A percentile compares a stretch with the other conserved stretches of the same genome.
Evolutionary conservation across 2,329 filamentous ascomycete species (phyloP).

Genomic region (Venturia nashicola): DNA sequence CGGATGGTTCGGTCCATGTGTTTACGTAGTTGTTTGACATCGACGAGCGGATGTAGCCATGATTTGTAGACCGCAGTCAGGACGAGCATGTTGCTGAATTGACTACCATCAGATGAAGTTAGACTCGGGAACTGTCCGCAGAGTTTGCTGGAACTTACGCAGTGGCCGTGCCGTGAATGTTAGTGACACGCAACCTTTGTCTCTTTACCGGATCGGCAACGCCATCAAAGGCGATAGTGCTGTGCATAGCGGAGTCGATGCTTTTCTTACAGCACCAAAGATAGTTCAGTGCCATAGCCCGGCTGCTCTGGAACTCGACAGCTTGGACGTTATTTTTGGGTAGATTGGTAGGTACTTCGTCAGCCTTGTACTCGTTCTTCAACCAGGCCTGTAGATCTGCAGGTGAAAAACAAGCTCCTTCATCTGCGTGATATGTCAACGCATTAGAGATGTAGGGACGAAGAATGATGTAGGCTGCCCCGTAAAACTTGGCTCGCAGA

Average conservation of each 20-base stretch:
- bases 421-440: background rate
- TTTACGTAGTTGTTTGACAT: constrained; percentile 39
- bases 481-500: constrained; percentile 88
- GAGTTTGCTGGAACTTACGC: constrained; percentile 52
- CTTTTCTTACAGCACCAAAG: constrained; percentile 29
- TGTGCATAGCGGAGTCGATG: constrained; percentile 65
- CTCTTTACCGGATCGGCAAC: constrained; percentile 49
- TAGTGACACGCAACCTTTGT: constrained; percentile 73
- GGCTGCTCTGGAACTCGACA: constrained; percentile 18
- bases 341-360: background rate
- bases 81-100: constrained; percentile 96
- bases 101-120: constrained; percentile 38
- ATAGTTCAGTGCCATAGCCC: constrained; percentile 7
- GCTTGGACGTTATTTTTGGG: constrained; percentile 14
- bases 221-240: constrained; percentile 70
- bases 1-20: constrained; percentile 63
- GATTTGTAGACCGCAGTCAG: constrained; percentile 70
- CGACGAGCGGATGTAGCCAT: constrained; percentile 44
- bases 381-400: background rate
- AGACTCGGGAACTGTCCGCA: background rate
- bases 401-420: background rate
- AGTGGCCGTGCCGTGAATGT: constrained; percentile 89
- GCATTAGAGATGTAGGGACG: constrained; percentile 56
- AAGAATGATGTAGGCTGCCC: constrained; percentile 79
- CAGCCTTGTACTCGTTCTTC: background rate